A percentile compares a stretch with the other conserved stretches of the same genome.
Conservation (phyloP, 2,329 filamentous ascomycete species). For the Ambrosiella beaveri region DNA sequence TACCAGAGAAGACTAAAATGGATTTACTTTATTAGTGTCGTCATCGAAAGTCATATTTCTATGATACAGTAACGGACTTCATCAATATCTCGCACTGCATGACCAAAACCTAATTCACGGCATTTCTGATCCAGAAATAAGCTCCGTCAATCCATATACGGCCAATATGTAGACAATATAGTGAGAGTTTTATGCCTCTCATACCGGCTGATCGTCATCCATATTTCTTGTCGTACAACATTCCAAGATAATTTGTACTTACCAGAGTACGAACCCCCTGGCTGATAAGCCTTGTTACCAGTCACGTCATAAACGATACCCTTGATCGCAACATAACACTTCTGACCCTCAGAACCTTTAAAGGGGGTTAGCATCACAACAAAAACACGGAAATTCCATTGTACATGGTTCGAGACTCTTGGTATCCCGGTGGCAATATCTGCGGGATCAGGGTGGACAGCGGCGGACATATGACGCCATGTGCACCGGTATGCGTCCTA, state of each 20-base stretch:
- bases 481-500: too few relatives aligned
- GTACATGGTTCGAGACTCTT: too few relatives aligned
- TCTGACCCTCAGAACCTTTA: conserved; percentile 45
- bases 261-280: conserved; percentile 76
- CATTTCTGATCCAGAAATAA: too few relatives aligned
- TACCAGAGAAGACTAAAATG: conserved; percentile 71
- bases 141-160: too few relatives aligned
- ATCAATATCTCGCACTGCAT: too few relatives aligned
- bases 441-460: not conserved
- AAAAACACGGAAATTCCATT: too few relatives aligned
- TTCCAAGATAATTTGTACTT: conserved; percentile 17
- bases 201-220: not conserved
- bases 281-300: conserved; percentile 71
- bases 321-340: conserved; percentile 55
- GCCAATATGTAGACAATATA: too few relatives aligned
- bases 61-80: not conserved
- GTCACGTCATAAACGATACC: conserved; percentile 90
- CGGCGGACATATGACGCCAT: not conserved
- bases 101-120: too few relatives aligned
- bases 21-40: not conserved
- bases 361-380: not conserved
- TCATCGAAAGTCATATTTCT: not conserved
- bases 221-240: not conserved
- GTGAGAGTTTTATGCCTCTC: not conserved
- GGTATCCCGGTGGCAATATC: too few relatives aligned